phyloP scores from a whole-genome alignment of 192 early-diverging fungal genomes.

The Backusella parvicylindrica region DNA sequence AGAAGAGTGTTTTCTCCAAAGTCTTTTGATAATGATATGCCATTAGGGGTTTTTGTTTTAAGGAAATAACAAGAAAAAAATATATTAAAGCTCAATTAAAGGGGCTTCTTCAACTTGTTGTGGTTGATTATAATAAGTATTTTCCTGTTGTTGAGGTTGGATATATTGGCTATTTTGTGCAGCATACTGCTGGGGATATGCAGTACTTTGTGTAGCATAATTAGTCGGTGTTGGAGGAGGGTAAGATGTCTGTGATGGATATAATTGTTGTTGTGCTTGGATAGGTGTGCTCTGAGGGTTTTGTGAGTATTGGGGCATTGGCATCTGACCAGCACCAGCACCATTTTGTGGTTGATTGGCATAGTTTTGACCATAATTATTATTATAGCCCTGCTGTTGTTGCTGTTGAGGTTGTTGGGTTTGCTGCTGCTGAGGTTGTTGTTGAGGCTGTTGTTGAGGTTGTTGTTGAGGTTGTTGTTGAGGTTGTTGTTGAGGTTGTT shows the following conservation, averaged over 20 bases:
- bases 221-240: not conserved
- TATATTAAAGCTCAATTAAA: constrained; percentile 21
- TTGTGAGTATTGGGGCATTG: not conserved
- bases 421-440: not conserved
- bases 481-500: not conserved
- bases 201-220: not conserved
- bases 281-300: not conserved
- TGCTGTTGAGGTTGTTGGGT: not conserved
- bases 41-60: no score
- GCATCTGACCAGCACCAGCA: not conserved
- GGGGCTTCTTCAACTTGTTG: constrained; percentile 31
- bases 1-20: no score
- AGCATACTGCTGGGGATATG: constrained; percentile 12
- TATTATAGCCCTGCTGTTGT: not conserved
- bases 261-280: not conserved
- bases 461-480: not conserved
- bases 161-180: constrained; percentile 2
- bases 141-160: constrained; percentile 1
- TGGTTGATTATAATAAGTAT: constrained; percentile 1
- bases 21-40: no score
- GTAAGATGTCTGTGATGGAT: not conserved
- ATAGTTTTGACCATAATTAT: not conserved
- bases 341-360: not conserved
- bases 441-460: constrained; percentile 1
- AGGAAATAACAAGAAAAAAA: no score